phyloP scores from a whole-genome alignment of 2,329 filamentous ascomycete species.

The Metarhizium robertsii region DNA sequence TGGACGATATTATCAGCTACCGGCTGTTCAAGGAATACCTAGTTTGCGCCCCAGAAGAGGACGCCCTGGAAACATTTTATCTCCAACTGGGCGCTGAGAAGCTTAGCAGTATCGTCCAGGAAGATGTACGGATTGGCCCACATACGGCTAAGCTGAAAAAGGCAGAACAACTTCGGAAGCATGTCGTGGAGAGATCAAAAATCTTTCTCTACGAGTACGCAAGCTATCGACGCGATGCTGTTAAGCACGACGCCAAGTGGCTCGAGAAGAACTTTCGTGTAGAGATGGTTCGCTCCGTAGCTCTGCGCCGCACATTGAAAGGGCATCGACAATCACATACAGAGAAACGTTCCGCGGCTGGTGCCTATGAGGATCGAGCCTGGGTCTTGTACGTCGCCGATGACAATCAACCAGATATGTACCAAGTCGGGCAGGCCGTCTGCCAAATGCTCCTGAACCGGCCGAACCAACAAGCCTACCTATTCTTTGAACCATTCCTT shows the following conservation, averaged over 20 bases:
- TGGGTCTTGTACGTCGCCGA: slow-evolving; percentile 70
- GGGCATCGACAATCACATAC: slow-evolving; percentile 60
- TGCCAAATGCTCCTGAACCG: slow-evolving; percentile 71
- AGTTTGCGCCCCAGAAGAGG: slow-evolving; percentile 83
- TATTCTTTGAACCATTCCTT: slow-evolving; percentile 86
- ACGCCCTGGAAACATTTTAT: slow-evolving; percentile 78
- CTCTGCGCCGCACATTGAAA: slow-evolving; percentile 65
- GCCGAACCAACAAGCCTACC: slow-evolving; percentile 78
- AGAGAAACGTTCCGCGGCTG: slow-evolving; percentile 68
- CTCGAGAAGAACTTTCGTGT: slow-evolving; percentile 77
- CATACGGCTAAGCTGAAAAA: slow-evolving; percentile 55
- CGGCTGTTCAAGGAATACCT: slow-evolving; percentile 78
- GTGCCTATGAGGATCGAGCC: slow-evolving; percentile 40
- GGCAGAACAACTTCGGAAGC: slow-evolving; percentile 63
- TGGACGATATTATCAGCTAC: slow-evolving; percentile 85
- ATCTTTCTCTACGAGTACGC: slow-evolving; percentile 75
- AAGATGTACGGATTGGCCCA: slow-evolving; percentile 64
- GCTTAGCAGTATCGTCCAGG: slow-evolving; percentile 68
- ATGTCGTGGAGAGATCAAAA: slow-evolving; percentile 79
- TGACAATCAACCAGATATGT: slow-evolving; percentile 63
- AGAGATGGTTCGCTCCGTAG: slow-evolving; percentile 67
- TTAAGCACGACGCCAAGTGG: slow-evolving; percentile 85
- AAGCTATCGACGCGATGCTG: slow-evolving; percentile 62
- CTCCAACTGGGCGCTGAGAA: slow-evolving; percentile 66
- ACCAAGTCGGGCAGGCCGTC: slow-evolving; percentile 83